phyloP scores from a whole-genome alignment of 345 rosid species.

The Arabis hirsuta region DNA sequence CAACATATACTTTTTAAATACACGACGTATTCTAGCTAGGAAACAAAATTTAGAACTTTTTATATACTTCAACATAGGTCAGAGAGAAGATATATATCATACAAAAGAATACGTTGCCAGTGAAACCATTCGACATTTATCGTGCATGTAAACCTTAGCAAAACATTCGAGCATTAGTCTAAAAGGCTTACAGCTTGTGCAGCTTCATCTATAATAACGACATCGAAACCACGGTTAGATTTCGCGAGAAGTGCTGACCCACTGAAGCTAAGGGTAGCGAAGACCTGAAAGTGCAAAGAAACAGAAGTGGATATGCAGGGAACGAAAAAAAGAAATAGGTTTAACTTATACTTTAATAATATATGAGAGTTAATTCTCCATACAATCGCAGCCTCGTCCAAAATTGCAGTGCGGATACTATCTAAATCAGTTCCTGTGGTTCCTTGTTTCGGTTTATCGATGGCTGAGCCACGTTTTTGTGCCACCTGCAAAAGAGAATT shows the following conservation, averaged over 20 bases:
- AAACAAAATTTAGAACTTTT: too few species aligned
- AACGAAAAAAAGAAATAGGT: neutral
- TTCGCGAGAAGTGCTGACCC: conserved; percentile 78
- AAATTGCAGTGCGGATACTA: conserved; percentile 71
- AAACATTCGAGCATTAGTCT: conserved; percentile 21
- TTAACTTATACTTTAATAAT: conserved; percentile 7
- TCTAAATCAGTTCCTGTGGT: conserved; percentile 70
- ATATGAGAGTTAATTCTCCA: conserved; percentile 38
- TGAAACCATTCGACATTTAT: neutral
- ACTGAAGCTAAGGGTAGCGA: conserved; percentile 94
- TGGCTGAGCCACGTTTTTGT: conserved; percentile 66
- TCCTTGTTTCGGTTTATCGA: conserved; percentile 76
- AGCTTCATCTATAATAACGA: conserved; percentile 97
- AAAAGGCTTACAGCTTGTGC: conserved; percentile 90
- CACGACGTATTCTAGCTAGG: neutral
- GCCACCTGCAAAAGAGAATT: conserved; percentile 62
- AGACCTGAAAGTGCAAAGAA: conserved; percentile 63
- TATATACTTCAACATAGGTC: too few species aligned
- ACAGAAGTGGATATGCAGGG: conserved; percentile 14
- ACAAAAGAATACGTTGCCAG: neutral
- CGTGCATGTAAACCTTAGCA: conserved; percentile 7
- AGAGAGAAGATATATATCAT: neutral
- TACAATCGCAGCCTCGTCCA: conserved; percentile 92
- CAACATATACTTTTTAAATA: conserved; percentile 7
- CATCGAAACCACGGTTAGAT: conserved; percentile 77